Evolutionary conservation across 352 stramenopile species (phyloP).

Genomic region (Pythium periplocum): DNA sequence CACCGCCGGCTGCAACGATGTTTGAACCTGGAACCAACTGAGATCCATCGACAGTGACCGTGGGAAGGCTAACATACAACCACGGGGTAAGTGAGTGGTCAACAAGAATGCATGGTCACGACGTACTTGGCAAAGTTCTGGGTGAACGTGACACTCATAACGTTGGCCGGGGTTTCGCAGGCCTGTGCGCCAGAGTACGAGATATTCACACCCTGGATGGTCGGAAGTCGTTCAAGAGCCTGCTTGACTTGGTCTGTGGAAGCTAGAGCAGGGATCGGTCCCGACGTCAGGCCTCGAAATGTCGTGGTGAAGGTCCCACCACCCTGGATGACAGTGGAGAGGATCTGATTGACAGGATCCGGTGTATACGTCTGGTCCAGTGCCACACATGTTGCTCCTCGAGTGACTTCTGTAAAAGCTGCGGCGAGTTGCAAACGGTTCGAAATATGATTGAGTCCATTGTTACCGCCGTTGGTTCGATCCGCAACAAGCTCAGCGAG

Average conservation of each 20-base stretch:
- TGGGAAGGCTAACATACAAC: slow-evolving; percentile 38
- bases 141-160: slow-evolving; percentile 67
- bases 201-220: slow-evolving; percentile 49
- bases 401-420: slow-evolving; percentile 45
- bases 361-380: slow-evolving; percentile 46
- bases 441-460: slow-evolving; percentile 53
- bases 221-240: slow-evolving; percentile 35
- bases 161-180: slow-evolving; percentile 57
- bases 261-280: slow-evolving; percentile 51
- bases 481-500: slow-evolving; percentile 43
- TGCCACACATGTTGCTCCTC: slow-evolving; percentile 40
- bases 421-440: slow-evolving; percentile 55
- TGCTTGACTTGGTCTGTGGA: slow-evolving; percentile 22
- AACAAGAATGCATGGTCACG: background rate
- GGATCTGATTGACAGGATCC: slow-evolving; percentile 39
- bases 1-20: slow-evolving; percentile 19
- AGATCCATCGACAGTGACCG: slow-evolving; percentile 34
- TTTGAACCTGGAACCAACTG: slow-evolving; percentile 26
- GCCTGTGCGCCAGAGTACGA: slow-evolving; percentile 48
- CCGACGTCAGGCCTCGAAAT: slow-evolving; percentile 60
- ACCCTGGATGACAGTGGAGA: slow-evolving; percentile 28
- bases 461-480: slow-evolving; percentile 36
- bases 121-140: slow-evolving; percentile 80
- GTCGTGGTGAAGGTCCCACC: slow-evolving; percentile 48
- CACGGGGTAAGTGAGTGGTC: background rate